Base-by-base conservation (phyloP, 257 asterid species). In the Plantago ovata region DNA sequence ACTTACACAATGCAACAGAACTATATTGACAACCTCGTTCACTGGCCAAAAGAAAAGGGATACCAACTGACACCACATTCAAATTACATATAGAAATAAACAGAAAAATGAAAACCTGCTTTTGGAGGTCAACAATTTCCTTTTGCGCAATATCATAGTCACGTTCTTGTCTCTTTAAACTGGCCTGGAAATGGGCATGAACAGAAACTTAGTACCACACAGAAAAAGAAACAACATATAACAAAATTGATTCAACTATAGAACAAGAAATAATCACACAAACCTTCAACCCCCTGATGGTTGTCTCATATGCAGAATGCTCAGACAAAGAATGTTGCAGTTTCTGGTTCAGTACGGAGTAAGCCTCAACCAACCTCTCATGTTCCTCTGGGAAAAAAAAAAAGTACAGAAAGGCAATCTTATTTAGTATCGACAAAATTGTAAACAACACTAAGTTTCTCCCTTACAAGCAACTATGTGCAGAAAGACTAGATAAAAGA, bases 121-220 rank as follows among this genome's bases (percentile, higher is more conserved):
- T 81, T 71, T 88, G 88, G 71, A 92, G 96, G 78, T 88, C 93
- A 67, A 62, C 49, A 44, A 72, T 72, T 84, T 88, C 95, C 64
- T 75, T 80, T 75, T 85, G 87, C 66, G 95, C 79, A 64, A 67
- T 58, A 66, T 67, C 84, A 79, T 65, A 67, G 53, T 84, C 96
- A 18, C 98, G 95, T 63, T 85, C 95, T 72, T 75, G 87, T 78
- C 83, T 79, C 77, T 78, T 84, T 76, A 85, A 59, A 72, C 72
- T 80, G 64, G 91, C 95, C 96, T 85, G 78, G 24, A 69, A 72
- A 56, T 21, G 16, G 73, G 50, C 42, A 43, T 42, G 50, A 43
- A 50, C 20, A 44, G 13, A 40, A 67, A 47, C 48, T 21, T 69
- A 41, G 41, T 44, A 63, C 68, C 40, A 49, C n/a, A 47, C 32